Conservation (phyloP, 148 eudicot genomes). For the Rhododendron kiyosumense region DNA sequence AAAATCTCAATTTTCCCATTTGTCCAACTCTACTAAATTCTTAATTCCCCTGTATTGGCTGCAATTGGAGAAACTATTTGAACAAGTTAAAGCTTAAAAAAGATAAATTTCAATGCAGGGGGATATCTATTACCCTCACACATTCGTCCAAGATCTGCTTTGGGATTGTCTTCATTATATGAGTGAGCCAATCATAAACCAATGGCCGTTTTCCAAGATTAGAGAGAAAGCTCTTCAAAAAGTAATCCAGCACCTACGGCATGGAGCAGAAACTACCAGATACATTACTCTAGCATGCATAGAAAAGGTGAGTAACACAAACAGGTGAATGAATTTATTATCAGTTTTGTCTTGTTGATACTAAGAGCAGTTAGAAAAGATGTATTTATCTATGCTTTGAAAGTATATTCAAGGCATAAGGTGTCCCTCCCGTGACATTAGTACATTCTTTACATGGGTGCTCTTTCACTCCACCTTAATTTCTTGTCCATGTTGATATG, state of each 20-base stretch:
- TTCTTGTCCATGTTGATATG: background rate
- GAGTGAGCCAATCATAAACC: conserved; percentile 1
- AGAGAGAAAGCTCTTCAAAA: conserved; percentile 12
- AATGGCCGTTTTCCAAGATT: conserved; percentile 8
- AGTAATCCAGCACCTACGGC: background rate
- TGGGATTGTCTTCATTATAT: conserved; percentile 13
- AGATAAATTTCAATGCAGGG: conserved; percentile 8
- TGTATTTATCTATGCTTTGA: background rate
- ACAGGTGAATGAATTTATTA: background rate
- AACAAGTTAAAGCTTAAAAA: background rate
- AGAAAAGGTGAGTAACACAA: background rate
- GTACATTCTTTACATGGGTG: no score
- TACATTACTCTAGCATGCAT: conserved; percentile 10
- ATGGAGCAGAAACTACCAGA: conserved; percentile 11
- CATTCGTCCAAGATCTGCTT: conserved; percentile 13
- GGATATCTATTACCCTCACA: conserved; percentile 9
- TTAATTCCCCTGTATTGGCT: background rate
- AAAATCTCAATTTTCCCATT: background rate
- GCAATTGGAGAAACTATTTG: background rate
- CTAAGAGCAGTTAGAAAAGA: no score
- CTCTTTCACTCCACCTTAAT: no score
- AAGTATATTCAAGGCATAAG: background rate
- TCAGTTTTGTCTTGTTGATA: no score
- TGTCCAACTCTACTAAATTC: background rate
- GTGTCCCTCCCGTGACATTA: no score